These are phyloP conservation scores for Micractinium conductrix DNA, from an alignment of 139 green algal genomes.

Conservation along the genomic window DNA sequence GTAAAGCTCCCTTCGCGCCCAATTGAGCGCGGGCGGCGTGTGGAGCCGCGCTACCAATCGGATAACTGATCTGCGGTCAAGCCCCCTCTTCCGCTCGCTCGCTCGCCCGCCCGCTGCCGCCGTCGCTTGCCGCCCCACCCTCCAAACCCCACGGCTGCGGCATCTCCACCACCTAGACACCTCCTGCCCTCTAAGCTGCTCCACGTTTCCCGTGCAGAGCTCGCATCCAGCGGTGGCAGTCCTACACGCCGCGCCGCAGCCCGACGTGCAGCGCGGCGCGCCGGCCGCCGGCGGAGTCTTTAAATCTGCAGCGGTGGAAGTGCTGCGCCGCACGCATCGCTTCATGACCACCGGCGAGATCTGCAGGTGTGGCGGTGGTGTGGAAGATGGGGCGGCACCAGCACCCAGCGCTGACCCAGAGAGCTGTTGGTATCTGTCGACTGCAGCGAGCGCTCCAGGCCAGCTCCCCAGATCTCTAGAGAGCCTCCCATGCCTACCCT, in stretches of 20 bases:
- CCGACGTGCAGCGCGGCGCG: neutral
- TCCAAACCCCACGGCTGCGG: no score
- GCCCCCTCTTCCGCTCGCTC: no score
- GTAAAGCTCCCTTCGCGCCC: no score
- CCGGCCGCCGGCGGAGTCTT: slow-evolving; percentile 68
- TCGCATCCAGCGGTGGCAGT: no score
- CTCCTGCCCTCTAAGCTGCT: no score
- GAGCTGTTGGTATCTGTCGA: neutral
- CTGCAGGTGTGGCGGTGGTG: slow-evolving; percentile 3
- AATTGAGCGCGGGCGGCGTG: neutral
- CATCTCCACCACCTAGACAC: neutral
- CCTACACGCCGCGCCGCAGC: no score
- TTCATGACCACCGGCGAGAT: slow-evolving; percentile 81
- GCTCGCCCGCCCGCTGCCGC: neutral
- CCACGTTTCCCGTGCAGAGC: no score
- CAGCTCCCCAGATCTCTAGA: no score
- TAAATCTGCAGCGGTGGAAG: slow-evolving; percentile 76
- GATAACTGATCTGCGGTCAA: neutral
- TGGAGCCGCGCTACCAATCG: neutral
- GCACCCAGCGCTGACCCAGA: neutral
- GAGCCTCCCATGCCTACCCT: no score
- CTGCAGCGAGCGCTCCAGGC: no score
- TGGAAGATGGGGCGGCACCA: neutral
- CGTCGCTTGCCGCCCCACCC: neutral
- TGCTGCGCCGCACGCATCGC: slow-evolving; percentile 67